phyloP scores from a whole-genome alignment of 192 early-diverging fungal species.

The Linnemannia elongata region DNA sequence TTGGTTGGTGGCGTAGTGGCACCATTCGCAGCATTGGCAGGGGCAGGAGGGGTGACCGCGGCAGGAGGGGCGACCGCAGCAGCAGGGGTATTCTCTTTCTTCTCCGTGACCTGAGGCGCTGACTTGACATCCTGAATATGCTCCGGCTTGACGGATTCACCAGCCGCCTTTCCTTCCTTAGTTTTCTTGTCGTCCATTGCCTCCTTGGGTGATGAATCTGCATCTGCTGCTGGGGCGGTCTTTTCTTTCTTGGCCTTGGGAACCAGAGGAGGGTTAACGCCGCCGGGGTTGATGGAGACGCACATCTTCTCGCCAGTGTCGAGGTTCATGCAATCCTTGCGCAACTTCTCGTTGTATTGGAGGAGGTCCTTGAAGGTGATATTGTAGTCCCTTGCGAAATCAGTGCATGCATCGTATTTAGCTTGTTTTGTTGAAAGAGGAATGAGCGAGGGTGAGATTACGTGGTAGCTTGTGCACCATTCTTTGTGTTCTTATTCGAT shows the following conservation, averaged over 20 bases:
- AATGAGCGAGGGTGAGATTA: no score
- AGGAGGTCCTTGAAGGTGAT: conserved; percentile 32
- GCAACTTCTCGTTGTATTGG: conserved; percentile 39
- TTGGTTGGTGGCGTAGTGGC: background rate
- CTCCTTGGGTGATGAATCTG: background rate
- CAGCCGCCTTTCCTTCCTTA: background rate
- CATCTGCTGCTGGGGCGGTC: background rate
- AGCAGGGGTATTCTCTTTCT: background rate
- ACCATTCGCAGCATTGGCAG: background rate
- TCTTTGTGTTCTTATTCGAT: background rate
- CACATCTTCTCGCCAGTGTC: conserved; percentile 34
- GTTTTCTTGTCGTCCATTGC: background rate
- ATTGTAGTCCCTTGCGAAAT: conserved; percentile 8
- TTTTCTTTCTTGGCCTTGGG: background rate
- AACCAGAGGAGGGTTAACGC: conserved; percentile 8
- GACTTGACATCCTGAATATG: background rate
- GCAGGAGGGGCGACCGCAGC: background rate
- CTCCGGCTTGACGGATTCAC: background rate
- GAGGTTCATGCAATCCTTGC: conserved; percentile 24
- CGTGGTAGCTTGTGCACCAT: background rate
- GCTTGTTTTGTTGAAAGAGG: background rate
- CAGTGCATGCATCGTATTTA: conserved; percentile 7
- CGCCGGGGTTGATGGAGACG: conserved; percentile 33
- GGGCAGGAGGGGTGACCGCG: background rate
- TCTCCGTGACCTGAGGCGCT: background rate